Evolutionary conservation across 2,329 filamentous ascomycete species (phyloP), one percentile per base, ranked within the genome.

Genomic region (Epichloe glyceriae): DNA sequence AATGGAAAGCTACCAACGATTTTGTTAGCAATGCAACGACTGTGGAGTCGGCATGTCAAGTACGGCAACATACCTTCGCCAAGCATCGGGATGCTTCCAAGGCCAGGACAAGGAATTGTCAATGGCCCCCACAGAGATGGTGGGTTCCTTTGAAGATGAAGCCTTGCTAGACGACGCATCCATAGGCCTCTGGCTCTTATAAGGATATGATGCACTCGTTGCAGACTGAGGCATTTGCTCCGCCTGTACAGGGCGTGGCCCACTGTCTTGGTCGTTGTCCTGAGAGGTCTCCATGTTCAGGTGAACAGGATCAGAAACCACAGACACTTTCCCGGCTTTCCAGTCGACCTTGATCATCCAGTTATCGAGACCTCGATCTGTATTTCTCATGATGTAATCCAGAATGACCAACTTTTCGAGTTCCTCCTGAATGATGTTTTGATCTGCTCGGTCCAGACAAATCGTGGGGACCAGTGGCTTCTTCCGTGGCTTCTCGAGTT

Each of bases 261-360:
- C 73, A 47, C 67, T 60, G 41, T 68, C 61, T 47, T 67, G 60
- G 3, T 73, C 68, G 10, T 47, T 42, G 22, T 45, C 7, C n/a
- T 22, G 46, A 3, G 63, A 62, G 2, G 62, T 60, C 48, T 83
- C 79, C 74, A 75, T 71, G 74, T 87, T 62, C 73, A 94, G 67
- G 30, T 78, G 77, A 43, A 79, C 71, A 11, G 90, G 88, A 53
- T 96, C 89, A 0, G 88, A 88, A 15, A 85, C 83, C 56, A 98
- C 88, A 7, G 86, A 88, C 12, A 93, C 91, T 60, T 85, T 79
- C 61, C 93, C 82, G 3, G 79, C 82, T 58, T 88, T 79, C 76
- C 83, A 88, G 66, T 98, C 90, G 34, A 98, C 87, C 66, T 88
- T 93, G 63, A 98, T 89, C 93, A 98, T 98, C 93, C 93, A 98